phyloP scores from a whole-genome alignment of 306 rosid genomes.

The Dryas octopetala region DNA sequence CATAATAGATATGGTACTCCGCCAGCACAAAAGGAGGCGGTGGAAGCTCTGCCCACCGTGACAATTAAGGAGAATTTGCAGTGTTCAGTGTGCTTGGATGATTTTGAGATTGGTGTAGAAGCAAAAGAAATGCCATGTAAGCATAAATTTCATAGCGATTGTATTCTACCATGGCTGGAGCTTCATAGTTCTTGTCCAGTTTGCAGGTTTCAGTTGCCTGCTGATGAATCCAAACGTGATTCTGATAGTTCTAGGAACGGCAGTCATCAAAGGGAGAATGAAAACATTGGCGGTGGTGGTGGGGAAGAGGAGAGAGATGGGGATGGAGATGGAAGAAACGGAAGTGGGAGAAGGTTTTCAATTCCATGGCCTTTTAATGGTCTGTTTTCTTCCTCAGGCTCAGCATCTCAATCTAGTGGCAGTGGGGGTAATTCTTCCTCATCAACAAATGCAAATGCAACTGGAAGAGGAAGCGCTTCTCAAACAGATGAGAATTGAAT shows the following conservation, averaged over 20 bases:
- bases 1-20: conserved; percentile 77
- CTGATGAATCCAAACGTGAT: conserved; percentile 56
- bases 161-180: conserved; percentile 82
- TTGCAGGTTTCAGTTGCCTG: conserved; percentile 68
- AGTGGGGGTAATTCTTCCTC: conserved; percentile 45
- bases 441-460: conserved; percentile 34
- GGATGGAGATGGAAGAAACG: conserved; percentile 50
- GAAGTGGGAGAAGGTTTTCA: conserved; percentile 57
- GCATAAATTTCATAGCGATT: conserved; percentile 66
- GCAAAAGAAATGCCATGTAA: conserved; percentile 86
- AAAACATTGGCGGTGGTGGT: conserved; percentile 18
- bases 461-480: conserved; percentile 36
- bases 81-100: conserved; percentile 82
- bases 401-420: conserved; percentile 34
- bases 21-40: conserved; percentile 69
- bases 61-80: conserved; percentile 47
- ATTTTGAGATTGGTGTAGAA: conserved; percentile 58
- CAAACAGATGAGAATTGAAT: conserved; percentile 51
- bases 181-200: conserved; percentile 87
- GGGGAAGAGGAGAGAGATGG: conserved; percentile 29
- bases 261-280: conserved; percentile 36
- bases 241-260: conserved; percentile 38
- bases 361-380: conserved; percentile 78
- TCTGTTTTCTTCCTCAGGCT: conserved; percentile 56
- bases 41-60: conserved; percentile 64